A percentile compares a stretch with the other conserved stretches of the same genome.
Evolutionary conservation across 495 filamentous ascomycete genomes (phyloP).

Genomic region (Aspergillus olivimuriae): DNA sequence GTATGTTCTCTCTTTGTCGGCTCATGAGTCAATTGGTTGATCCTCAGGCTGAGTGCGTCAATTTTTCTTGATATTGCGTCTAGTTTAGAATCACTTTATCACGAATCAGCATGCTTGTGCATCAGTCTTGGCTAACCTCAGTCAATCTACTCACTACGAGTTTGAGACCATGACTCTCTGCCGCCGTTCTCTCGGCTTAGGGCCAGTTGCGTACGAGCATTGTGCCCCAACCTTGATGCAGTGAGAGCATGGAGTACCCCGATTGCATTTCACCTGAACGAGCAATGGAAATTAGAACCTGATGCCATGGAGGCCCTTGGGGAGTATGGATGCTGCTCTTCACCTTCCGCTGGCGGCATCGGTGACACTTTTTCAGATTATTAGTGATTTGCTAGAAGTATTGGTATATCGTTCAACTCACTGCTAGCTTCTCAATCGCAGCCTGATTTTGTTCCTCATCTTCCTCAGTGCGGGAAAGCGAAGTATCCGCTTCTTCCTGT

Average conservation of each 20-base stretch:
- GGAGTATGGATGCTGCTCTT: no score
- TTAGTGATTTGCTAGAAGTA: neutral
- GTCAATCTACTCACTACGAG: conserved; percentile 6
- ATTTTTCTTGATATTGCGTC: conserved; percentile 7
- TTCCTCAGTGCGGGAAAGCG: conserved; percentile 1
- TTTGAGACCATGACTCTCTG: conserved; percentile 9
- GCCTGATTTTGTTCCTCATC: conserved; percentile 1
- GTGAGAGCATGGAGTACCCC: conserved; percentile 8
- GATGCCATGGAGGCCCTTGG: no score
- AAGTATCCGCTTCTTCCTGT: neutral
- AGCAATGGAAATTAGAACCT: no score
- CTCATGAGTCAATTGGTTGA: conserved; percentile 6
- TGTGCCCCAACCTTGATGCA: conserved; percentile 5
- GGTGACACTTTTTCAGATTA: conserved; percentile 7
- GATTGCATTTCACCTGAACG: conserved; percentile 10
- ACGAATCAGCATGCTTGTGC: neutral
- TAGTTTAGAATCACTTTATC: conserved; percentile 1
- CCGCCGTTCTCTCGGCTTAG: conserved; percentile 5
- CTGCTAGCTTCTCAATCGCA: conserved; percentile 2
- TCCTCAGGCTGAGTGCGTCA: conserved; percentile 8
- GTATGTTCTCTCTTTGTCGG: neutral
- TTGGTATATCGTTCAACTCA: neutral
- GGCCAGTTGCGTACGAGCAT: conserved; percentile 3
- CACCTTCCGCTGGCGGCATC: conserved; percentile 9
- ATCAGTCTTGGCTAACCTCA: neutral